Percentiles rank a stretch among this genome's conserved stretches.
Evolutionary conservation across 345 rosid genomes (phyloP).

Genomic region (Populus davidiana): DNA sequence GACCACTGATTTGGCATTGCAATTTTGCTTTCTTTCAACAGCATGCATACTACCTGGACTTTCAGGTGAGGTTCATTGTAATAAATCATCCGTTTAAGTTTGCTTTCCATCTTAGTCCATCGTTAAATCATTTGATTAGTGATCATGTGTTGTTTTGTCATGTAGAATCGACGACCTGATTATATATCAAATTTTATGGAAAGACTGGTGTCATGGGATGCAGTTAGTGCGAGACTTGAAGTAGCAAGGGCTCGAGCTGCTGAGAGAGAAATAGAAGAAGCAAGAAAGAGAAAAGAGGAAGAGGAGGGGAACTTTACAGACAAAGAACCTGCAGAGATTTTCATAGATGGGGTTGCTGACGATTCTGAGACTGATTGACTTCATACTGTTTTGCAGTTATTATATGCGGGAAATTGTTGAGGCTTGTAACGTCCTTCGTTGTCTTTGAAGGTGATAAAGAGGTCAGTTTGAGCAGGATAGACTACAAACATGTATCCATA

Average conservation of each 20-base stretch:
- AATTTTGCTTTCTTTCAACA: conserved; percentile 36
- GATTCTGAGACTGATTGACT: conserved; percentile 3
- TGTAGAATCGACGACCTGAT: conserved; percentile 65
- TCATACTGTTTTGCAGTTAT: neutral
- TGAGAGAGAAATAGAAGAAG: conserved; percentile 63
- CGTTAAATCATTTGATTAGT: neutral
- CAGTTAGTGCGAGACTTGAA: conserved; percentile 65
- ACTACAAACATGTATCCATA: neutral
- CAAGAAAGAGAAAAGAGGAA: conserved; percentile 27
- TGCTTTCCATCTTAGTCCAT: conserved; percentile 1
- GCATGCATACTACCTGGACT: conserved; percentile 96
- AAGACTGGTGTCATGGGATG: conserved; percentile 90
- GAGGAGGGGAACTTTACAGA: neutral
- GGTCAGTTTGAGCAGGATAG: neutral
- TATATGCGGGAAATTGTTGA: neutral
- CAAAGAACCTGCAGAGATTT: neutral
- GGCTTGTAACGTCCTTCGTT: neutral
- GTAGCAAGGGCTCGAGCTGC: conserved; percentile 56
- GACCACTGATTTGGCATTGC: conserved; percentile 15
- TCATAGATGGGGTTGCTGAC: neutral
- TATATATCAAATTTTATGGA: conserved; percentile 66
- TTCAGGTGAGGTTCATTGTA: conserved; percentile 51
- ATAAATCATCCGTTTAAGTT: neutral
- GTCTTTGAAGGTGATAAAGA: neutral
- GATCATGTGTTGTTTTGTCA: conserved; percentile 1